A percentile compares a stretch with the other conserved stretches of the same genome.
Evolutionary conservation across 768 basidiomycete genomes (phyloP).

Genomic region (Cystofilobasidium bisporidii): DNA sequence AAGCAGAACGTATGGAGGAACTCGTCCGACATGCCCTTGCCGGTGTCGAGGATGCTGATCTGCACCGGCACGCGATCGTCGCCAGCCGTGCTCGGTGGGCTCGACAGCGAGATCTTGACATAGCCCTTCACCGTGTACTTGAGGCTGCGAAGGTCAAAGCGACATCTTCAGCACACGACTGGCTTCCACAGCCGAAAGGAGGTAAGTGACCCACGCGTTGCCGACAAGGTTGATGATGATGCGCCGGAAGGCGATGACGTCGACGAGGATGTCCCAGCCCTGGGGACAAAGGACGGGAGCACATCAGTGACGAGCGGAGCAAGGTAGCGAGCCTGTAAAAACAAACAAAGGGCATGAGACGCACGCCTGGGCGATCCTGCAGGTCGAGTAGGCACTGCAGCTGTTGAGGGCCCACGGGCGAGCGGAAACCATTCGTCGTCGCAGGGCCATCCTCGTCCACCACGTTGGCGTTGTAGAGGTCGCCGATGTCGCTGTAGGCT

Average conservation of each 20-base stretch:
- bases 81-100: slow-evolving; percentile 43
- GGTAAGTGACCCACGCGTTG: slow-evolving; percentile 44
- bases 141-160: no score
- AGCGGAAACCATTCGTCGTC: no score
- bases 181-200: no score
- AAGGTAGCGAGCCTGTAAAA: no score
- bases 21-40: slow-evolving; percentile 45
- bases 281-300: no score
- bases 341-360: no score
- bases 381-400: not conserved
- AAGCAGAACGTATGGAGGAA: not conserved
- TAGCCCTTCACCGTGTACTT: slow-evolving; percentile 46
- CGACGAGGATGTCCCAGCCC: slow-evolving; percentile 80
- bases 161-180: no score
- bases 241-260: slow-evolving; percentile 81
- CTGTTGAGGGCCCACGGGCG: no score
- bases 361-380: not conserved
- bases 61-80: slow-evolving; percentile 59
- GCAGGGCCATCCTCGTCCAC: not conserved
- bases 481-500: not conserved
- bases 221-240: slow-evolving; percentile 90
- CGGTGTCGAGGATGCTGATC: slow-evolving; percentile 73
- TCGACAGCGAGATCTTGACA: slow-evolving; percentile 68
- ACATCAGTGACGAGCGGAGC: no score
- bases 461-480: not conserved